Evolutionary conservation across 768 basidiomycete species (phyloP), one percentile per base, ranked within the genome.

Genomic region (Phylloporus scabripes): DNA sequence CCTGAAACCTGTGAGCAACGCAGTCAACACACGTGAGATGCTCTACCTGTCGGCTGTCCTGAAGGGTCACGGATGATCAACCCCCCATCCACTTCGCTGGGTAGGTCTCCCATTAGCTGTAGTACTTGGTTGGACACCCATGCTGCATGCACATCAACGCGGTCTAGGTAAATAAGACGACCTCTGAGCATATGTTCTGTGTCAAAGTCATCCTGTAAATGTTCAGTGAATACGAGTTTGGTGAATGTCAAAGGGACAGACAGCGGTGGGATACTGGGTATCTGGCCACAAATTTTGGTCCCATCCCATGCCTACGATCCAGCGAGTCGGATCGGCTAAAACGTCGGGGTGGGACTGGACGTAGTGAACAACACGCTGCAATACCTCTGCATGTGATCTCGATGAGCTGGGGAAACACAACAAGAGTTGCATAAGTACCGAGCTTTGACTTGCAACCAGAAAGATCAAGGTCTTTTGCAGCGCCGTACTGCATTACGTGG

Each of bases 221-320:
- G 28, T 44, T 42, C 5, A 32, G 23, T 28, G 3, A 42, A 21
- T 18, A 31, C 7, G 50, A 9, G 6, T 9, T 0, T 6, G 14
- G 20, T 20, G 24, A 75, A 23, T 29, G 32, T 9, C 10, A 44
- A 77, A 21, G 29, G 18, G 2, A 61, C 63, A 18, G 57, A 89
- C 91, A 1, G 87, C 83, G 28, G 76, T 81, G 2, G 92, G 92
- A 54, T 91, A 93, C 20, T 72, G 61, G 8, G 71, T 64, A 10
- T 71, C 74, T 7, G 74, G 54, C 87, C 87, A 91, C 49, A 77
- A 74, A 1, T 87, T 95, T 66, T 98, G 92, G 60, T 98, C 90
- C 93, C 94, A 98, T 5, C 94, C 94, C 72, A 86, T 79, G 10
- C 92, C 93, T 56, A 83, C 72, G 36, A 96, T 79, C 90, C 91